These are phyloP conservation scores for Neoarthrinium moseri DNA, from an alignment of 2,329 filamentous ascomycete species.

Conservation along the genomic window DNA sequence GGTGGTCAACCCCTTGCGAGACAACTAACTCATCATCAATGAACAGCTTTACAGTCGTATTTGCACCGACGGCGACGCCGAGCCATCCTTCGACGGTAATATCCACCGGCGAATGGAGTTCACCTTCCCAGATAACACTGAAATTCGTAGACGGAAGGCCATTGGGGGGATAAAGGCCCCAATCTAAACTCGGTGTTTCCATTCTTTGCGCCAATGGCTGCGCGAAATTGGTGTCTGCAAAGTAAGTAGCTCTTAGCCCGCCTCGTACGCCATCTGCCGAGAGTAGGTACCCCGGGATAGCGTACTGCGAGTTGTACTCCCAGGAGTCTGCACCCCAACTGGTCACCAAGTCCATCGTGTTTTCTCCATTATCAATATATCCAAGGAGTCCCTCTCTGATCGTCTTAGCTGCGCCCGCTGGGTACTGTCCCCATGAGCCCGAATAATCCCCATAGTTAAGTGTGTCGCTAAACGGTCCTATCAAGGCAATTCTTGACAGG, in stretches of 20 bases:
- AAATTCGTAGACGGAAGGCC: slow-evolving; percentile 42
- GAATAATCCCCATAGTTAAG: slow-evolving; percentile 45
- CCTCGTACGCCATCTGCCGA: slow-evolving; percentile 33
- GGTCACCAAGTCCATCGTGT: slow-evolving; percentile 31
- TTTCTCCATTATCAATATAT: slow-evolving; percentile 19
- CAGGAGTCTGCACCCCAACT: slow-evolving; percentile 43
- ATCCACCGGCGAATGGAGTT: slow-evolving; percentile 34
- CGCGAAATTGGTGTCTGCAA: slow-evolving; percentile 35
- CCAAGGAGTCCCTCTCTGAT: slow-evolving; percentile 34
- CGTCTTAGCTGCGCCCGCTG: slow-evolving; percentile 35
- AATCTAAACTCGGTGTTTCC: slow-evolving; percentile 39
- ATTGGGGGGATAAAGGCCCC: slow-evolving; percentile 42
- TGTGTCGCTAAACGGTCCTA: slow-evolving; percentile 39
- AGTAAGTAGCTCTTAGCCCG: slow-evolving; percentile 39
- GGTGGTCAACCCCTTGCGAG: slow-evolving; percentile 21
- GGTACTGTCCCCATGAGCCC: slow-evolving; percentile 38
- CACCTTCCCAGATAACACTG: slow-evolving; percentile 41
- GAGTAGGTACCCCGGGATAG: slow-evolving; percentile 39
- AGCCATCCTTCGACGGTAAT: slow-evolving; percentile 38
- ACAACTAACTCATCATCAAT: slow-evolving; percentile 30
- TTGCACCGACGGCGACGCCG: slow-evolving; percentile 37
- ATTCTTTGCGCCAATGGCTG: slow-evolving; percentile 24
- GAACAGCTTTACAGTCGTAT: slow-evolving; percentile 37
- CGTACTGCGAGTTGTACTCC: slow-evolving; percentile 42
- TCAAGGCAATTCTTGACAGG: slow-evolving; percentile 34